A percentile compares a stretch with the other conserved stretches of the same genome.
phyloP scores from a whole-genome alignment of 371 early-diverging fungal genomes.

The Actinomortierella ambigua region DNA sequence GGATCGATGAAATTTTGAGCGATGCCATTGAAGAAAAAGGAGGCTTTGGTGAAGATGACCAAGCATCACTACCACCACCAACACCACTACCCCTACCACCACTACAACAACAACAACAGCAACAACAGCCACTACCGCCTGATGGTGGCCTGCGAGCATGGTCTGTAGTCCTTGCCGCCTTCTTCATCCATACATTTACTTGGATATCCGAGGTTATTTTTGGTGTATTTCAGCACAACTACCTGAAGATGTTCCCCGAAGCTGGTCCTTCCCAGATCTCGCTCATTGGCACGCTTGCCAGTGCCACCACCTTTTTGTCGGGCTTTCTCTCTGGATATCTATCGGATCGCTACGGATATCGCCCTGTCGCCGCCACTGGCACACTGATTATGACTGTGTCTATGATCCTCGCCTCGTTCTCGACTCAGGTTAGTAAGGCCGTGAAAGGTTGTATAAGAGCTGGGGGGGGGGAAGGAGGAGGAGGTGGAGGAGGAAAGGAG shows the following conservation, averaged over 20 bases:
- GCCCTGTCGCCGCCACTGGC: constrained; percentile 42
- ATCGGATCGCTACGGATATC: constrained; percentile 49
- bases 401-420: constrained; percentile 47
- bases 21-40: no score
- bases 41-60: no score
- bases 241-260: constrained; percentile 45
- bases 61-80: no score
- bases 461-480: background rate
- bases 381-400: constrained; percentile 47
- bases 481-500: background rate
- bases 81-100: no score
- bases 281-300: constrained; percentile 54
- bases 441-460: background rate
- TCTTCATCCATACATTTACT: constrained; percentile 23
- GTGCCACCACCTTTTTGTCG: constrained; percentile 46
- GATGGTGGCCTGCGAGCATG: constrained; percentile 20
- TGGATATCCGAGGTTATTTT: constrained; percentile 43
- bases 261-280: constrained; percentile 47
- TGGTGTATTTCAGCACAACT: constrained; percentile 53
- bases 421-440: constrained; percentile 23
- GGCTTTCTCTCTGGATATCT: constrained; percentile 52
- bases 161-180: constrained; percentile 17
- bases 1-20: no score
- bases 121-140: no score
- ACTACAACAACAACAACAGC: no score